These are phyloP conservation scores for Lagerstroemia speciosa DNA, from an alignment of 345 rosid species.

Conservation along the genomic window DNA sequence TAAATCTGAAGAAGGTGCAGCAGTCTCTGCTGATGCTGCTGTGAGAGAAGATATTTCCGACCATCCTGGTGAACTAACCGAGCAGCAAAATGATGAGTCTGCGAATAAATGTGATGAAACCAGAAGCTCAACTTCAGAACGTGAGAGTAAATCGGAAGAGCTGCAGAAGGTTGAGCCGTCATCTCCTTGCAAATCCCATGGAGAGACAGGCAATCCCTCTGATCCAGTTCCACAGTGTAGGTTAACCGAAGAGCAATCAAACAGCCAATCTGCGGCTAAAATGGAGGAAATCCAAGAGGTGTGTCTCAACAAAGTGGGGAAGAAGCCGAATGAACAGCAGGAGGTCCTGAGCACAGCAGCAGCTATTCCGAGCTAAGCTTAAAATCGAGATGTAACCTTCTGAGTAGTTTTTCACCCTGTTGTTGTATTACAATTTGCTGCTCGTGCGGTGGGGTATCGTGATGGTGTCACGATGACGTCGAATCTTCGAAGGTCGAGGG, in stretches of 20 bases:
- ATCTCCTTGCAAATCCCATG: not conserved
- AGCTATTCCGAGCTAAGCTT: constrained; percentile 45
- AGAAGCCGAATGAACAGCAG: constrained; percentile 21
- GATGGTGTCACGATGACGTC: not conserved
- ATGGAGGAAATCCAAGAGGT: constrained; percentile 15
- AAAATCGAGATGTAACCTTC: not conserved
- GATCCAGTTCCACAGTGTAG: constrained; percentile 9
- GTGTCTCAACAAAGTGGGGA: constrained; percentile 10
- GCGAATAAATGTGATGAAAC: not conserved
- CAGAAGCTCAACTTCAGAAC: not conserved
- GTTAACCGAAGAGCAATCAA: not conserved
- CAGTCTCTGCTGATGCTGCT: constrained; percentile 12
- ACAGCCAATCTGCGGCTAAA: constrained; percentile 16
- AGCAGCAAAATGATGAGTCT: constrained; percentile 1
- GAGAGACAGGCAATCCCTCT: not conserved
- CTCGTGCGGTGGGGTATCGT: not conserved
- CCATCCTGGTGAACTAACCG: constrained; percentile 18
- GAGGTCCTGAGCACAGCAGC: constrained; percentile 36
- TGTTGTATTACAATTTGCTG: not conserved
- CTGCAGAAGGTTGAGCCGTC: constrained; percentile 8
- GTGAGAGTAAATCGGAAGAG: constrained; percentile 14
- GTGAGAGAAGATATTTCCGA: constrained; percentile 19
- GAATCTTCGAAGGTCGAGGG: not conserved
- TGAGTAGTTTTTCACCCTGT: not conserved
- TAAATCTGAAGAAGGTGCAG: constrained; percentile 29